Evolutionary conservation across 2,329 filamentous ascomycete species (phyloP).

Genomic region (Penicillium sp.): DNA sequence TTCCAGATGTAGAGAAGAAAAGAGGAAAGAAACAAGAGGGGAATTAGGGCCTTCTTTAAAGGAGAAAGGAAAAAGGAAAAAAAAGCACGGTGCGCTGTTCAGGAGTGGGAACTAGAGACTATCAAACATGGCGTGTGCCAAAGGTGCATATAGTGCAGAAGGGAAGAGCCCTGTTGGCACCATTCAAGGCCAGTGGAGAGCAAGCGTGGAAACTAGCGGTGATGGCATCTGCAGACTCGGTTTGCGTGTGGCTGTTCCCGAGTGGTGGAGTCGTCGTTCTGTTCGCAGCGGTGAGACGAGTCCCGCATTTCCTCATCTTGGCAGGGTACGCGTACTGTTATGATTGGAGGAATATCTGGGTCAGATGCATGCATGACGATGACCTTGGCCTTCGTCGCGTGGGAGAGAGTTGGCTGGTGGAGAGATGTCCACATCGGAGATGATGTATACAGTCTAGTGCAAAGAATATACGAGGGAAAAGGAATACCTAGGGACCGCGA

Average conservation of each 20-base stretch:
- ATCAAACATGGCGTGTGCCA: constrained; percentile 22
- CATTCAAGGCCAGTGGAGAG: constrained; percentile 14
- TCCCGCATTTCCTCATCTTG: constrained; percentile 15
- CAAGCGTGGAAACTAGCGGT: constrained; percentile 12
- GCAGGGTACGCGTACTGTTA: constrained; percentile 7
- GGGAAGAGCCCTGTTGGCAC: constrained; percentile 19
- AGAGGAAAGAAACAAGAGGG: constrained; percentile 11
- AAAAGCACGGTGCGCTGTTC: constrained; percentile 13
- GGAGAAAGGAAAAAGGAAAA: constrained; percentile 7
- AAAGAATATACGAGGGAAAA: not conserved
- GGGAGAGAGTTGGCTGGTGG: constrained; percentile 12
- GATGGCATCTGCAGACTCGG: constrained; percentile 18
- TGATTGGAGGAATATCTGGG: constrained; percentile 19
- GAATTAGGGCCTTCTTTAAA: constrained; percentile 24
- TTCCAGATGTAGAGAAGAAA: constrained; percentile 17
- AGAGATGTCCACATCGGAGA: constrained; percentile 17
- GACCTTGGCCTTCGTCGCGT: constrained; percentile 14
- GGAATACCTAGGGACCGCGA: not conserved
- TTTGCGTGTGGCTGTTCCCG: constrained; percentile 12
- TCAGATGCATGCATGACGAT: constrained; percentile 21
- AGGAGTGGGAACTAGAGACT: constrained; percentile 8
- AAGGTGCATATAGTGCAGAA: constrained; percentile 19
- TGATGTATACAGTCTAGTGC: not conserved
- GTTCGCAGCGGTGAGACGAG: constrained; percentile 24
- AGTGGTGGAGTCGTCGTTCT: constrained; percentile 15